phyloP scores from a whole-genome alignment of 768 basidiomycete species.

The Lanmaoa pseudosensibilis region DNA sequence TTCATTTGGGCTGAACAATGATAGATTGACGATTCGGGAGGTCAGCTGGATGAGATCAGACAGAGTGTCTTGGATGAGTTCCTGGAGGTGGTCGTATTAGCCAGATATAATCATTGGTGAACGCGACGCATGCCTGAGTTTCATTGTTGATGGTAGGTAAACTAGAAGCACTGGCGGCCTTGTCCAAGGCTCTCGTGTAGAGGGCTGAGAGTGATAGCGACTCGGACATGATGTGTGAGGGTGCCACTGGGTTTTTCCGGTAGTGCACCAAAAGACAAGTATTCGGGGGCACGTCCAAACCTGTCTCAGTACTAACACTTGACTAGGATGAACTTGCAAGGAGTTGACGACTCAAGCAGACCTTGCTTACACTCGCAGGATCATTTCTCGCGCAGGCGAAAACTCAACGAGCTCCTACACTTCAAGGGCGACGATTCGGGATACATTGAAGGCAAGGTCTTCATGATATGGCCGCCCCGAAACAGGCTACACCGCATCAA shows the following conservation, averaged over 20 bases:
- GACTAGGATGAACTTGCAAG: slow-evolving; percentile 10
- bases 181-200: slow-evolving; percentile 41
- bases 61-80: slow-evolving; percentile 55
- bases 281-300: slow-evolving; percentile 4
- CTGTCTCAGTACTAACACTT: too few relatives aligned
- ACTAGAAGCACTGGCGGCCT: slow-evolving; percentile 38
- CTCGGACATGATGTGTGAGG: slow-evolving; percentile 17
- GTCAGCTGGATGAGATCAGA: slow-evolving; percentile 55
- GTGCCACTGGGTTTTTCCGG: slow-evolving; percentile 5
- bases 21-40: slow-evolving; percentile 56
- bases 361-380: slow-evolving; percentile 2
- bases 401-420: slow-evolving; percentile 34
- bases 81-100: slow-evolving; percentile 40
- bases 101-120: neutral
- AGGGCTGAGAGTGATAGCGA: slow-evolving; percentile 35
- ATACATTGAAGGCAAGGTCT: slow-evolving; percentile 42
- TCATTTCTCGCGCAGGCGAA: slow-evolving; percentile 30
- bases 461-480: slow-evolving; percentile 46
- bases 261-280: neutral
- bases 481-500: slow-evolving; percentile 33
- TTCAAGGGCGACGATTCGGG: slow-evolving; percentile 34
- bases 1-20: slow-evolving; percentile 84
- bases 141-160: slow-evolving; percentile 44
- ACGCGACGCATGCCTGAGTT: slow-evolving; percentile 42
- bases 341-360: neutral